phyloP scores from a whole-genome alignment of 495 filamentous ascomycete species.

The Penicillium salamii region DNA sequence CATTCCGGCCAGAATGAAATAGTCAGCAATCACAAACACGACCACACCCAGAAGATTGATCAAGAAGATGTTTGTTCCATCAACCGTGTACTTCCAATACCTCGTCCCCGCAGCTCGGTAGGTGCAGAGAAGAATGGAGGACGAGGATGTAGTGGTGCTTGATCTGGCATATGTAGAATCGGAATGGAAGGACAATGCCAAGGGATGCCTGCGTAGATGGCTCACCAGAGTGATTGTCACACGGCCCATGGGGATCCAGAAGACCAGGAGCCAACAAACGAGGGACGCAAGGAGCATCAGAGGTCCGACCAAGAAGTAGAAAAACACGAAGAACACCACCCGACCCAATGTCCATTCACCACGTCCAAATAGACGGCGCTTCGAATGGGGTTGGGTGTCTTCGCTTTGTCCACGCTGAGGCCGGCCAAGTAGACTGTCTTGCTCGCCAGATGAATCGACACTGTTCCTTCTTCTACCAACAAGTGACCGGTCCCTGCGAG shows the following conservation, averaged over 20 bases:
- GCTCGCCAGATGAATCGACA: conserved; percentile 83
- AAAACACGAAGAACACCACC: conserved; percentile 94
- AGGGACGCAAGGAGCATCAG: conserved; percentile 79
- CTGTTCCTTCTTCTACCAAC: conserved; percentile 87
- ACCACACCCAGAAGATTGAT: conserved; percentile 94
- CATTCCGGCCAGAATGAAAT: conserved; percentile 65
- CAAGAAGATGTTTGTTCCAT: conserved; percentile 97
- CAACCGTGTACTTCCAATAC: conserved; percentile 99
- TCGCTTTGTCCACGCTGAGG: conserved; percentile 47
- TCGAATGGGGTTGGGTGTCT: conserved; percentile 59
- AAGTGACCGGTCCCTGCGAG: conserved; percentile 71
- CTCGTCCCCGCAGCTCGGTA: conserved; percentile 91
- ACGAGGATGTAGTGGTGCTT: conserved; percentile 60
- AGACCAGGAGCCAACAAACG: conserved; percentile 94
- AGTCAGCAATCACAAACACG: conserved; percentile 89
- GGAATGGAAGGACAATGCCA: conserved; percentile 90
- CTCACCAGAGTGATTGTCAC: conserved; percentile 85
- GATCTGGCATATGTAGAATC: conserved; percentile 72
- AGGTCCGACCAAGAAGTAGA: conserved; percentile 93
- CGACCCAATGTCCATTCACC: conserved; percentile 94
- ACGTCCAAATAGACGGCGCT: conserved; percentile 88
- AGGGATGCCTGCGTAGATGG: conserved; percentile 88
- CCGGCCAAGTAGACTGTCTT: conserved; percentile 83
- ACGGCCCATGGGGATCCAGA: conserved; percentile 98
- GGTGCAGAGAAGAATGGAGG: conserved; percentile 91